These are phyloP conservation scores for Xylaria intraflava DNA, from an alignment of 495 filamentous ascomycete species.

Conservation along the genomic window DNA sequence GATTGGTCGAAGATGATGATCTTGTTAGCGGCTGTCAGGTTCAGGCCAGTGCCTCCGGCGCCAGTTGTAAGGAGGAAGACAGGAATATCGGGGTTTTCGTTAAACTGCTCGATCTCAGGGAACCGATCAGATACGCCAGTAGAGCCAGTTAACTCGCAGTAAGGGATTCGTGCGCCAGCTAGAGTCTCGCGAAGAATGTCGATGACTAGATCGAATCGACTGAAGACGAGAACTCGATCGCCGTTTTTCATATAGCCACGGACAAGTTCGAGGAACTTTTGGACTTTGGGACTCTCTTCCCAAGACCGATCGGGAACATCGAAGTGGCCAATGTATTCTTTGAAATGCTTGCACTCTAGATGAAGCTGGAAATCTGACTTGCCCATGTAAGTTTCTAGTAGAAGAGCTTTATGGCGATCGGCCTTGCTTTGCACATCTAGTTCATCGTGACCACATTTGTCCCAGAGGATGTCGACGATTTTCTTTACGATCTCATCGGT, in stretches of 20 bases:
- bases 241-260: constrained; percentile 68
- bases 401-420: constrained; percentile 59
- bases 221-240: constrained; percentile 83
- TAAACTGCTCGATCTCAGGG: constrained; percentile 79
- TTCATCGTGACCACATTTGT: constrained; percentile 37
- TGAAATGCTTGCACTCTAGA: constrained; percentile 64
- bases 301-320: constrained; percentile 68
- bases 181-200: constrained; percentile 82
- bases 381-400: constrained; percentile 56
- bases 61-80: constrained; percentile 92
- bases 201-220: constrained; percentile 84
- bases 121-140: constrained; percentile 80
- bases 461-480: constrained; percentile 70
- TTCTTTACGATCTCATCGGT: constrained; percentile 62
- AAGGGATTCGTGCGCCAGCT: constrained; percentile 62
- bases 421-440: constrained; percentile 46
- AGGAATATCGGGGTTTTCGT: constrained; percentile 65
- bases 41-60: constrained; percentile 91
- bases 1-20: constrained; percentile 93
- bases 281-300: constrained; percentile 90
- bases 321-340: constrained; percentile 60
- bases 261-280: constrained; percentile 67
- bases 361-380: constrained; percentile 75
- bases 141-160: constrained; percentile 76
- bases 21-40: constrained; percentile 90